phyloP scores from a whole-genome alignment of 352 stramenopile species.

The Globisporangium iwayamae region DNA sequence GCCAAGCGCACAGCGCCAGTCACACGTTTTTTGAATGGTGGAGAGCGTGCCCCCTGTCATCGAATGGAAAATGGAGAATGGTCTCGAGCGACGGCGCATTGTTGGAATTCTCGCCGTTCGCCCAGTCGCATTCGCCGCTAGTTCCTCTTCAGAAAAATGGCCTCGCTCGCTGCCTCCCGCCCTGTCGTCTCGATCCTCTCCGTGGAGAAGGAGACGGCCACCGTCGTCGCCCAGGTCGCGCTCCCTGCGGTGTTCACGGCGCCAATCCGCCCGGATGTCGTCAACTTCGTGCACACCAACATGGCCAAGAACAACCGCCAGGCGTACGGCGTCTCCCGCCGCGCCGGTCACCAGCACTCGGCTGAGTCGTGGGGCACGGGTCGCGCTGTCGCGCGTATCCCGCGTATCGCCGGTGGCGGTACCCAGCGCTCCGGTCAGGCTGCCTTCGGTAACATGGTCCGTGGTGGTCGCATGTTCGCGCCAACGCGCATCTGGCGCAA shows the following conservation, averaged over 20 bases:
- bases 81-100: constrained; percentile 17
- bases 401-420: constrained; percentile 97
- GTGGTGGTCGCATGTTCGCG: constrained; percentile 97
- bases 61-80: neutral
- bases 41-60: constrained; percentile 7
- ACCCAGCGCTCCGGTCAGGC: constrained; percentile 97
- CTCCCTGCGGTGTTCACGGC: constrained; percentile 96
- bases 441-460: constrained; percentile 99
- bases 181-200: constrained; percentile 96
- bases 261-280: constrained; percentile 98
- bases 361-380: constrained; percentile 98
- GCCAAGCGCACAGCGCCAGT: neutral
- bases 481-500: constrained; percentile 99
- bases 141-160: constrained; percentile 40
- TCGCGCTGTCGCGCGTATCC: constrained; percentile 98
- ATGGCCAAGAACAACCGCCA: constrained; percentile 99
- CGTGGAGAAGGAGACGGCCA: constrained; percentile 64
- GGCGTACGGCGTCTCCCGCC: constrained; percentile 96
- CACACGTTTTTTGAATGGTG: constrained; percentile 10
- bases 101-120: constrained; percentile 68
- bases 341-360: constrained; percentile 96
- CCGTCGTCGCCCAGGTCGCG: constrained; percentile 87
- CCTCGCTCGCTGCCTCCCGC: constrained; percentile 89
- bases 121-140: constrained; percentile 41
- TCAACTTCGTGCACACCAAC: constrained; percentile 99